phyloP scores from a whole-genome alignment of 2,329 filamentous ascomycete genomes.

The Penicillium sp. region DNA sequence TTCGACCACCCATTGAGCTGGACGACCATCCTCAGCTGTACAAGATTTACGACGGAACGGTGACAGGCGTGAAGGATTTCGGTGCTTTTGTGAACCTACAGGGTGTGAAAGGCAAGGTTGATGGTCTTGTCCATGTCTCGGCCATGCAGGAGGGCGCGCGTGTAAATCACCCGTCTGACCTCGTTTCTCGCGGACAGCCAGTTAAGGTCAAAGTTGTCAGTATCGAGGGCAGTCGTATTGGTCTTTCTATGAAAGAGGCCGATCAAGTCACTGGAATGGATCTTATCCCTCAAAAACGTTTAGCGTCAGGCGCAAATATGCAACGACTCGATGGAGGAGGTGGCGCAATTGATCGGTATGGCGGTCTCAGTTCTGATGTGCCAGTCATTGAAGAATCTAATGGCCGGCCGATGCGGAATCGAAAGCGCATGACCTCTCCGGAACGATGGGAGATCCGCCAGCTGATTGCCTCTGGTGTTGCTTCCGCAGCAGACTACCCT shows the following conservation, averaged over 20 bases:
- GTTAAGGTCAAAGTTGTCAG: conserved; percentile 94
- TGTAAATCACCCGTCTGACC: conserved; percentile 87
- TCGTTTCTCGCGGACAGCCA: conserved; percentile 75
- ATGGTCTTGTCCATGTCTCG: conserved; percentile 92
- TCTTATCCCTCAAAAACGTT: conserved; percentile 71
- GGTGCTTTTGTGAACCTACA: conserved; percentile 92
- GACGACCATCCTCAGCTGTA: conserved; percentile 79
- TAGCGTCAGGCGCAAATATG: conserved; percentile 89
- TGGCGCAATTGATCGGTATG: conserved; percentile 56
- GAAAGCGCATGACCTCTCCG: conserved; percentile 93
- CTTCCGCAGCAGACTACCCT: conserved; percentile 89
- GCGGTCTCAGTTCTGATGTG: conserved; percentile 53
- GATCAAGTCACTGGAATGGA: conserved; percentile 88
- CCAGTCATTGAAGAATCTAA: conserved; percentile 65
- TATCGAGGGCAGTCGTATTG: conserved; percentile 78
- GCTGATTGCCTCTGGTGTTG: conserved; percentile 90
- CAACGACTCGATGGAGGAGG: conserved; percentile 68
- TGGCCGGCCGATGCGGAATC: conserved; percentile 60
- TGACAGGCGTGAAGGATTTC: conserved; percentile 93
- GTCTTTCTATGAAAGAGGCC: conserved; percentile 95
- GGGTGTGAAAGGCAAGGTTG: conserved; percentile 82
- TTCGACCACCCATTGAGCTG: conserved; percentile 69
- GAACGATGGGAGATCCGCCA: conserved; percentile 98
- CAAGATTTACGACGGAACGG: conserved; percentile 87
- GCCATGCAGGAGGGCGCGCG: conserved; percentile 81